These are phyloP conservation scores for Aphanomyces euteiches DNA, from an alignment of 352 stramenopile genomes.

Conservation along the genomic window DNA sequence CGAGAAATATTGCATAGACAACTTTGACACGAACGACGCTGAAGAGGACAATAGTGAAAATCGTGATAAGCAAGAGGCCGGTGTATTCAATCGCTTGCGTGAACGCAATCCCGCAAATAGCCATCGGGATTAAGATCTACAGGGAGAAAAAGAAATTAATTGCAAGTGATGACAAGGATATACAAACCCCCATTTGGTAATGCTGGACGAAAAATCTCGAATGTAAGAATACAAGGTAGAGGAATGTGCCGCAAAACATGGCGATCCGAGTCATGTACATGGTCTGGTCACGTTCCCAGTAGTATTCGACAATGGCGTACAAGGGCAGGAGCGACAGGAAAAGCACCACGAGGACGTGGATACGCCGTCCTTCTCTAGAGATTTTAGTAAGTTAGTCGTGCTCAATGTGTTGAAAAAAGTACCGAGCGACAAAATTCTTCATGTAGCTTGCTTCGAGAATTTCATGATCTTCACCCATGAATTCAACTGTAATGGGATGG, in stretches of 20 bases:
- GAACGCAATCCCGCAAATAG: slow-evolving; percentile 63
- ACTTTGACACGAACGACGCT: slow-evolving; percentile 84
- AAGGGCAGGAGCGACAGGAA: slow-evolving; percentile 6
- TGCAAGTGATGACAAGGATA: background rate
- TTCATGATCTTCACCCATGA: slow-evolving; percentile 81
- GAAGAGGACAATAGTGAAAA: slow-evolving; percentile 78
- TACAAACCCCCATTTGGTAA: slow-evolving; percentile 22
- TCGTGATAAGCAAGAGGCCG: slow-evolving; percentile 71
- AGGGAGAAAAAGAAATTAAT: slow-evolving; percentile 35
- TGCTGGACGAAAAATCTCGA: slow-evolving; percentile 23
- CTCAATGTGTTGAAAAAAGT: too few relatives aligned
- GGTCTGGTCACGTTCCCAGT: slow-evolving; percentile 15
- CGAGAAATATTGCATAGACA: slow-evolving; percentile 66
- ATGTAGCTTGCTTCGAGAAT: slow-evolving; percentile 73
- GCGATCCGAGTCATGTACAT: slow-evolving; percentile 16
- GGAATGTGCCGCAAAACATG: slow-evolving; percentile 1
- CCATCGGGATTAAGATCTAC: slow-evolving; percentile 52
- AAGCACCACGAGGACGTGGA: slow-evolving; percentile 13
- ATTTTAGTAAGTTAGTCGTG: background rate
- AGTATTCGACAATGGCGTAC: slow-evolving; percentile 29
- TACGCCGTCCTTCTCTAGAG: slow-evolving; percentile 19
- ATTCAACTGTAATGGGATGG: slow-evolving; percentile 73
- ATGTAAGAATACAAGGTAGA: slow-evolving; percentile 11
- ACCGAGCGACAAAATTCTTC: slow-evolving; percentile 49
- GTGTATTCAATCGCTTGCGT: slow-evolving; percentile 81